These are phyloP conservation scores for Pseudoneurospora amorphoporcata DNA, from an alignment of 495 filamentous ascomycete genomes.

Conservation along the genomic window DNA sequence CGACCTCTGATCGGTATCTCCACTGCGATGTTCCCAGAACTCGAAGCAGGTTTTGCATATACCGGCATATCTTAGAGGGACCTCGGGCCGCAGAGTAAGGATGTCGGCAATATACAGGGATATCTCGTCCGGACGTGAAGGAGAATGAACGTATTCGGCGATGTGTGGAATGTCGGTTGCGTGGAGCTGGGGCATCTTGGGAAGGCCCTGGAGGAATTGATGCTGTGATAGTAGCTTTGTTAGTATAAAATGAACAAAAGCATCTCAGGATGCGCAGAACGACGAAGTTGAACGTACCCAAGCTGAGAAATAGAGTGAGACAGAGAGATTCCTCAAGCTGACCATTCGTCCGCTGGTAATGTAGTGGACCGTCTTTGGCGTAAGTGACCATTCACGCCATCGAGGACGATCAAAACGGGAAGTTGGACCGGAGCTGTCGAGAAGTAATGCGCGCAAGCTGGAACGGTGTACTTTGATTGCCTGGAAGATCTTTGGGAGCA, in stretches of 20 bases:
- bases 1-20: constrained; percentile 26
- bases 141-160: constrained; percentile 45
- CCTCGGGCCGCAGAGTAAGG: constrained; percentile 74
- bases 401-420: constrained; percentile 26
- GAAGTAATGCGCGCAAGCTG: constrained; percentile 66
- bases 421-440: constrained; percentile 50
- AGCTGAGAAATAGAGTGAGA: constrained; percentile 69
- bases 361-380: constrained; percentile 61
- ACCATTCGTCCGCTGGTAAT: constrained; percentile 78
- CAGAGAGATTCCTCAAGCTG: constrained; percentile 62
- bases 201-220: constrained; percentile 75
- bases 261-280: constrained; percentile 4
- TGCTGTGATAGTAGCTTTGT: constrained; percentile 47
- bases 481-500: constrained; percentile 65
- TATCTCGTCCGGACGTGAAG: constrained; percentile 58
- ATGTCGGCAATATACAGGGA: constrained; percentile 77
- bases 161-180: constrained; percentile 73
- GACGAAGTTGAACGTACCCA: constrained; percentile 55
- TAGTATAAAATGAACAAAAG: constrained; percentile 2
- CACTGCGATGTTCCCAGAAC: constrained; percentile 55
- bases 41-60: constrained; percentile 78
- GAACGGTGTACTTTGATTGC: constrained; percentile 60
- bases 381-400: constrained; percentile 71
- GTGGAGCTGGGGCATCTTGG: constrained; percentile 61
- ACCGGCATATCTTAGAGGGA: constrained; percentile 77